Conservation (phyloP, 2,329 filamentous ascomycete genomes). For the Fusarium sp. region DNA sequence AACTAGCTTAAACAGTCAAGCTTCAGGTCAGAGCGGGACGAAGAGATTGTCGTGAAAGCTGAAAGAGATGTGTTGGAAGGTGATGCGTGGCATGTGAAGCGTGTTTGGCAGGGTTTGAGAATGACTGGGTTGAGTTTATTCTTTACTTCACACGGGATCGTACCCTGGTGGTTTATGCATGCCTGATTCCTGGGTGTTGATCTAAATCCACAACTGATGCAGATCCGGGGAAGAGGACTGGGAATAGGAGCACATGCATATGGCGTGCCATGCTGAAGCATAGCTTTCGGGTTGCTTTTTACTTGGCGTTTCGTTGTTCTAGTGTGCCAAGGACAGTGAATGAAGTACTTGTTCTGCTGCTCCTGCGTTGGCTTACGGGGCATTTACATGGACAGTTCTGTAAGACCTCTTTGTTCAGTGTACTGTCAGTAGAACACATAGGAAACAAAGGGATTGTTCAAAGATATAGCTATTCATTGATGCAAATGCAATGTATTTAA, state of each 20-base stretch:
- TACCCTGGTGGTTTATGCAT: not conserved
- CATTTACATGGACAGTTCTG: too few species aligned
- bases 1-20: not conserved
- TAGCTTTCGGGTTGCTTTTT: not conserved
- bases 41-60: not conserved
- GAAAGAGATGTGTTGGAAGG: not conserved
- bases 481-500: not conserved
- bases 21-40: not conserved
- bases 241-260: not conserved
- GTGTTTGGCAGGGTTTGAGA: not conserved
- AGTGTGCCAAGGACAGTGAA: not conserved
- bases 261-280: not conserved
- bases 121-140: not conserved
- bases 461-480: not conserved
- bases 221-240: constrained; percentile 16
- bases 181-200: constrained; percentile 1
- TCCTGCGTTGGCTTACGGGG: not conserved
- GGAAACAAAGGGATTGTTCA: not conserved
- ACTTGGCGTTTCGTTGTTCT: not conserved
- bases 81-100: not conserved
- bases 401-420: not conserved
- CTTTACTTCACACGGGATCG: not conserved
- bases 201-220: not conserved
- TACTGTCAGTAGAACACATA: not conserved
- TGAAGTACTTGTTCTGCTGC: not conserved